A percentile compares a stretch with the other conserved stretches of the same genome.
phyloP scores from a whole-genome alignment of 345 rosid species.

The Dipteronia dyeriana region DNA sequence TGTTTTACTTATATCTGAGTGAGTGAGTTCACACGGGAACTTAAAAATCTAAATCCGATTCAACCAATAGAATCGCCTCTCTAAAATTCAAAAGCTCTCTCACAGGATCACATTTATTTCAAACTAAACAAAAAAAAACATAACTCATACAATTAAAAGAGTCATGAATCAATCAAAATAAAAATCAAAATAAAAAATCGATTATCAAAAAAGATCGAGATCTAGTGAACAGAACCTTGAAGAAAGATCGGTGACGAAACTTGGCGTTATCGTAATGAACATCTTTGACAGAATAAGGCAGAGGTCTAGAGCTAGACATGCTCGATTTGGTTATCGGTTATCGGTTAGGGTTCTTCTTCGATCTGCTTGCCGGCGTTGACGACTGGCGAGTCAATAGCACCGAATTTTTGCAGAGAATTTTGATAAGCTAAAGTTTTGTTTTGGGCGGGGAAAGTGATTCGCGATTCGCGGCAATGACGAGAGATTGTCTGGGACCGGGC shows the following conservation, averaged over 20 bases:
- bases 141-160: not conserved
- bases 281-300: conserved; percentile 84
- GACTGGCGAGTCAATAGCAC: not conserved
- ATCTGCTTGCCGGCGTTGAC: not conserved
- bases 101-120: not conserved
- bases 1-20: not conserved
- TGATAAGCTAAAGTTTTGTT: not conserved
- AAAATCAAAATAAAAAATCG: not conserved
- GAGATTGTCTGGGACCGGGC: not conserved
- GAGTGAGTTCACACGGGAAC: not conserved
- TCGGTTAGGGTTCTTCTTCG: not conserved
- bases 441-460: not conserved
- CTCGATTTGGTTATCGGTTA: conserved; percentile 19
- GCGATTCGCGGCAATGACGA: conserved; percentile 9
- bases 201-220: conserved; percentile 5
- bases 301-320: conserved; percentile 57
- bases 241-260: conserved; percentile 79
- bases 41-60: not conserved
- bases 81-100: not conserved
- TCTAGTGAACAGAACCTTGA: conserved; percentile 43
- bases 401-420: not conserved
- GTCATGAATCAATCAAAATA: not conserved
- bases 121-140: not conserved
- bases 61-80: not conserved
- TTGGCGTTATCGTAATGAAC: conserved; percentile 92